Percentiles rank a stretch among this genome's conserved stretches.
phyloP scores from a whole-genome alignment of 176 grass and related monocot genomes.

The Chloris gayana region DNA sequence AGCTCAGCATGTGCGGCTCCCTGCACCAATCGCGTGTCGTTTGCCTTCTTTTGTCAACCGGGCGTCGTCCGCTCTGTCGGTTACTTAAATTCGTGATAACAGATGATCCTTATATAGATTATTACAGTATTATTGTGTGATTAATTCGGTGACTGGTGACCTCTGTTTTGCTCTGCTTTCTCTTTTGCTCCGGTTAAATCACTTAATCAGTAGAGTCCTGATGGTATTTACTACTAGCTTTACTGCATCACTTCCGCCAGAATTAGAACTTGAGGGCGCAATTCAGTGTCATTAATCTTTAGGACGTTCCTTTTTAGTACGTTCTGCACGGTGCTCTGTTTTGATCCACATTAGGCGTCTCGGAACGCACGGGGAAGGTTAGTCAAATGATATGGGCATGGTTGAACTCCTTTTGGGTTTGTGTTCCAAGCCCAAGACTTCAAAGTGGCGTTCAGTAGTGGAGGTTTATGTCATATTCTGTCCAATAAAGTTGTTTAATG shows the following conservation, averaged over 20 bases:
- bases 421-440: not conserved
- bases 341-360: not conserved
- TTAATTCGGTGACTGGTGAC: slow-evolving; percentile 19
- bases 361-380: not conserved
- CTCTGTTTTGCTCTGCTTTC: not conserved
- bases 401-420: not conserved
- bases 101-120: slow-evolving; percentile 3
- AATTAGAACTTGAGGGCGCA: not conserved
- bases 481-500: not conserved
- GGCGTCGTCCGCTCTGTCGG: not conserved
- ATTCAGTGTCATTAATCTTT: not conserved
- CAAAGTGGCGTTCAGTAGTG: not conserved
- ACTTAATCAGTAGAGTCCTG: not conserved
- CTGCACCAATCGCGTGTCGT: slow-evolving; percentile 12
- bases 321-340: not conserved
- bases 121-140: not conserved
- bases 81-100: slow-evolving; percentile 39
- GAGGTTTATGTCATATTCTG: not conserved
- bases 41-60: slow-evolving; percentile 10
- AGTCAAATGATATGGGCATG: not conserved
- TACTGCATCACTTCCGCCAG: not conserved
- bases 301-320: not conserved
- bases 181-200: not conserved
- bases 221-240: slow-evolving; percentile 7
- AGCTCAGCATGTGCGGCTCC: slow-evolving; percentile 15